Conservation (phyloP, 1,284 basidiomycete genomes). For the Malassezia sympodialis region DNA sequence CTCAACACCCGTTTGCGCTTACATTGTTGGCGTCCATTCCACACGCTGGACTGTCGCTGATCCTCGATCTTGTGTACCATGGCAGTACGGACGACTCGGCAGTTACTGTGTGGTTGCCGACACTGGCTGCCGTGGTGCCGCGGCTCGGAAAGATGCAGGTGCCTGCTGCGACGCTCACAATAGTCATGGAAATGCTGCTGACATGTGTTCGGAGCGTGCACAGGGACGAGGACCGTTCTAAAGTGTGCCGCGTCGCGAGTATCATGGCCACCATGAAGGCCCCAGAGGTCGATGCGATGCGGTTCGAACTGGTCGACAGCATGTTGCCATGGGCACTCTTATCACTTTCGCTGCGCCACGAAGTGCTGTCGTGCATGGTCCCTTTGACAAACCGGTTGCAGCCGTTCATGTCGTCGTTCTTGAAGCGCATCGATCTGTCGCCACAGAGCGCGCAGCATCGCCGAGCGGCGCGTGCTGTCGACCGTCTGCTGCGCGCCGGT, state of each 20-base stretch:
- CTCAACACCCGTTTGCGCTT: neutral
- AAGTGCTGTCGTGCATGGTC: neutral
- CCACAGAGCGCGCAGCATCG: neutral
- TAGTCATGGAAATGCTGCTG: neutral
- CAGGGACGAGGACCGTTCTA: neutral
- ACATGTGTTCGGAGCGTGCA: neutral
- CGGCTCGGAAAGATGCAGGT: neutral
- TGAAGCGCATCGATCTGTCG: neutral
- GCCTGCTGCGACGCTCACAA: neutral
- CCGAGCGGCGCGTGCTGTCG: conserved; percentile 2
- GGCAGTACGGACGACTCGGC: neutral
- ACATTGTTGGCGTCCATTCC: neutral
- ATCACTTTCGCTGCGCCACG: neutral
- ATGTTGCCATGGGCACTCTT: conserved; percentile 2
- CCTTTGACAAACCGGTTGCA: neutral
- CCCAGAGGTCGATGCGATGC: neutral
- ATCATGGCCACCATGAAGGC: neutral
- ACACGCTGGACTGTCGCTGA: neutral
- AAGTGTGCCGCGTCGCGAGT: neutral
- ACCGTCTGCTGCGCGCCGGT: neutral
- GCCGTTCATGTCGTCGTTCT: neutral
- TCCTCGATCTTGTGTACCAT: neutral
- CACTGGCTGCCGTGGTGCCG: neutral
- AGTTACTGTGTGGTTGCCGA: neutral
- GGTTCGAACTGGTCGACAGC: neutral